Conservation (phyloP, 768 basidiomycete genomes). For the Exidia glandulosa region DNA sequence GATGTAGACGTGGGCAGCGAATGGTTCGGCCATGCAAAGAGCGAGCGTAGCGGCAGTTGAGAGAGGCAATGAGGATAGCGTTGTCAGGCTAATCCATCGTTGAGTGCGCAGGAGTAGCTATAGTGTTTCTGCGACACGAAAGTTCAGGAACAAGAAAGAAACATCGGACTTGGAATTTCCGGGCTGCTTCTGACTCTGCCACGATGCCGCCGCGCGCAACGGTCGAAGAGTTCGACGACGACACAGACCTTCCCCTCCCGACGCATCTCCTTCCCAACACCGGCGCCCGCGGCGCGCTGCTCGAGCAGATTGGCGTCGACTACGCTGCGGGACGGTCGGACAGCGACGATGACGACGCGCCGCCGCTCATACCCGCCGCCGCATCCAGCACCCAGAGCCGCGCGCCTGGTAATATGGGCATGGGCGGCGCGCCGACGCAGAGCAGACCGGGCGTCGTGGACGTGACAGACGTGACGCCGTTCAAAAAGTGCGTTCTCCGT, state of each 20-base stretch:
- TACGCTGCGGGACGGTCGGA: slow-evolving; percentile 30
- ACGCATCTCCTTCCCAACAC: slow-evolving; percentile 51
- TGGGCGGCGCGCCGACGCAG: background rate
- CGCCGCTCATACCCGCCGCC: background rate
- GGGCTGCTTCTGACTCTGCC: too few species aligned
- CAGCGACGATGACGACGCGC: slow-evolving; percentile 33
- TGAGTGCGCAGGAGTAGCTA: too few species aligned
- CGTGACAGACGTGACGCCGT: slow-evolving; percentile 63
- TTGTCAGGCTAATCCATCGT: too few species aligned
- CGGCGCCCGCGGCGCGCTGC: slow-evolving; percentile 60
- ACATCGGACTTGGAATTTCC: too few species aligned
- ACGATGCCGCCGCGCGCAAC: slow-evolving; percentile 55
- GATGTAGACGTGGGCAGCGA: too few species aligned
- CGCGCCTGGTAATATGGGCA: background rate
- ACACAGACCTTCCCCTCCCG: slow-evolving; percentile 82
- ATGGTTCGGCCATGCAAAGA: too few species aligned
- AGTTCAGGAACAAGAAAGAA: too few species aligned
- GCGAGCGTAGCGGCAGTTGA: too few species aligned
- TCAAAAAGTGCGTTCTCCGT: slow-evolving; percentile 54
- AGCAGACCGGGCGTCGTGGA: background rate
- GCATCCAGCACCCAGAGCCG: too few species aligned
- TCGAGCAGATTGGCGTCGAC: slow-evolving; percentile 53
- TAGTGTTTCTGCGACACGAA: too few species aligned
- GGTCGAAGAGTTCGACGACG: slow-evolving; percentile 86
- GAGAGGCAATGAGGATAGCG: too few species aligned